Evolutionary conservation across 2,329 filamentous ascomycete species (phyloP).

Genomic region (Epichloe sibirici): DNA sequence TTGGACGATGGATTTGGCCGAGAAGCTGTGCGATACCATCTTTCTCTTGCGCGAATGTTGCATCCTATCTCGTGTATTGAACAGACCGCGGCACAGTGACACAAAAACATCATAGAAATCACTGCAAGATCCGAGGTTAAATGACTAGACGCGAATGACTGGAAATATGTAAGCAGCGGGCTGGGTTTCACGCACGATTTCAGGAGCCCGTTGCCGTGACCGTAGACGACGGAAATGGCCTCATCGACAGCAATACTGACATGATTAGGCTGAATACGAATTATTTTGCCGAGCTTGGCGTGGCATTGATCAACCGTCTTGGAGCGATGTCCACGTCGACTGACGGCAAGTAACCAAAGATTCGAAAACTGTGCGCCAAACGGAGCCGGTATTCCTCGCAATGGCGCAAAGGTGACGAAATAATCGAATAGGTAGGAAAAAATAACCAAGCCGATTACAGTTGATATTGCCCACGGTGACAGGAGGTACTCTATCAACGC

Average conservation of each 20-base stretch:
- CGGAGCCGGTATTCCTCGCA: conserved; percentile 47
- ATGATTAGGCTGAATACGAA: conserved; percentile 76
- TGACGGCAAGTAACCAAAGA: conserved; percentile 63
- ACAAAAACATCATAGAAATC: conserved; percentile 91
- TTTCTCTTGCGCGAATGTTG: conserved; percentile 87
- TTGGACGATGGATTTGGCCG: conserved; percentile 64
- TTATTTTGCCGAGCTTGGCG: conserved; percentile 63
- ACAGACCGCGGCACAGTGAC: conserved; percentile 71
- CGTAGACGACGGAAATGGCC: conserved; percentile 69
- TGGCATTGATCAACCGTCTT: conserved; percentile 57
- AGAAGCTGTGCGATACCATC: conserved; percentile 78
- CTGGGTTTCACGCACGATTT: conserved; percentile 41
- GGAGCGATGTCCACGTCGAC: conserved; percentile 54
- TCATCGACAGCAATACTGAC: conserved; percentile 68
- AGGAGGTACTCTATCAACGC: conserved; percentile 18
- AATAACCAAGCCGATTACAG: conserved; percentile 34
- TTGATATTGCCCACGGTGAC: conserved; percentile 34
- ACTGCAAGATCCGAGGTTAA: conserved; percentile 24
- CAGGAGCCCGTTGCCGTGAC: conserved; percentile 64
- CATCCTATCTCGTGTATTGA: conserved; percentile 73
- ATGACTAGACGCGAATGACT: conserved; percentile 4
- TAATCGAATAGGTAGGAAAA: conserved; percentile 48
- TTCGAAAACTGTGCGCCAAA: conserved; percentile 58
- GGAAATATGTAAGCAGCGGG: neutral
- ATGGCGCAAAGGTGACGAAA: conserved; percentile 38